Evolutionary conservation across 306 rosid genomes (phyloP).

Genomic region (Dicorynia guianensis): DNA sequence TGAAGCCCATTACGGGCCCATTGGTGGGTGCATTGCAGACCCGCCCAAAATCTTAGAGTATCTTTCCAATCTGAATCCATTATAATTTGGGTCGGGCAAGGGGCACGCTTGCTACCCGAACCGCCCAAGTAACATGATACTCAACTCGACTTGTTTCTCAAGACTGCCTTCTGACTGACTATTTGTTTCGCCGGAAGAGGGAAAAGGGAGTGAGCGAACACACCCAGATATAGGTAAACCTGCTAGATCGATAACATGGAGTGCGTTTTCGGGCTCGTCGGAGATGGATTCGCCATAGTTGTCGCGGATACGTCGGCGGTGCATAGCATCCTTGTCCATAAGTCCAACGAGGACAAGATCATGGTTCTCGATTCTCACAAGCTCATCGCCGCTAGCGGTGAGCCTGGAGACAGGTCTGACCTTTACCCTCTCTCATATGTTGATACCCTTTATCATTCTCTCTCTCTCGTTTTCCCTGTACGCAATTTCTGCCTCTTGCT

Average conservation of each 20-base stretch:
- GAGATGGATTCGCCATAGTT: slow-evolving; percentile 79
- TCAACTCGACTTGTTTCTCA: too few species aligned
- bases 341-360: slow-evolving; percentile 97
- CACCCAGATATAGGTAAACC: too few species aligned
- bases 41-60: too few species aligned
- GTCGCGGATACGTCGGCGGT: slow-evolving; percentile 95
- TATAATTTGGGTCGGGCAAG: too few species aligned
- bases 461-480: neutral
- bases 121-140: too few species aligned
- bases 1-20: too few species aligned
- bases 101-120: too few species aligned
- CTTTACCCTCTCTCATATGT: neutral
- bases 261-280: slow-evolving; percentile 86
- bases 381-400: slow-evolving; percentile 96
- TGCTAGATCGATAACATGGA: slow-evolving; percentile 59
- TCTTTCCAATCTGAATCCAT: too few species aligned
- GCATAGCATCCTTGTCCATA: slow-evolving; percentile 92
- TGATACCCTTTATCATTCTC: neutral
- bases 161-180: too few species aligned
- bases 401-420: slow-evolving; percentile 84
- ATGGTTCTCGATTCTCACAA: slow-evolving; percentile 97
- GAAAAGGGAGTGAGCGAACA: too few species aligned
- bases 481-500: neutral
- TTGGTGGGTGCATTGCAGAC: too few species aligned
- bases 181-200: too few species aligned